A percentile compares a stretch with the other conserved stretches of the same genome.
These are phyloP conservation scores for Cryptococcus neoformans DNA, from an alignment of 1,284 basidiomycete genomes.

Conservation along the genomic window DNA sequence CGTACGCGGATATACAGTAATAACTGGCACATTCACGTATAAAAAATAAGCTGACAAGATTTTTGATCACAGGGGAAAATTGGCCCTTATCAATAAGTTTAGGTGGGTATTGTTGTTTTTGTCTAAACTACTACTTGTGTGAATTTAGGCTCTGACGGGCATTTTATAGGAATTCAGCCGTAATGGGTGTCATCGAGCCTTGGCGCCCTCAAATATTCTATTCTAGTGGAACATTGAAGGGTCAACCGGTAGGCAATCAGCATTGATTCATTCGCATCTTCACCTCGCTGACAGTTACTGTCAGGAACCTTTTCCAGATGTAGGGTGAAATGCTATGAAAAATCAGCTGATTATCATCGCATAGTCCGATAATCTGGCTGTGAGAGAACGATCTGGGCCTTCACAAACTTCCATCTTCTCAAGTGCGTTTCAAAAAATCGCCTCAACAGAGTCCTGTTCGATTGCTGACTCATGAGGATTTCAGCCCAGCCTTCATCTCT, in stretches of 20 bases:
- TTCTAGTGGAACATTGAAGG: conserved; percentile 34
- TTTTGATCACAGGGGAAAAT: conserved; percentile 35
- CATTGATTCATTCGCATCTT: too few relatives aligned
- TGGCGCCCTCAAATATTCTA: conserved; percentile 49
- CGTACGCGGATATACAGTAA: conserved; percentile 49
- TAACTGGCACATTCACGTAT: not conserved
- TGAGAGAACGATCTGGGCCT: conserved; percentile 9
- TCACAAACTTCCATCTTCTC: not conserved
- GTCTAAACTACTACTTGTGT: not conserved
- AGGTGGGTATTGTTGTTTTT: conserved; percentile 20
- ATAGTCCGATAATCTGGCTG: conserved; percentile 13
- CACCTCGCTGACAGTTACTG: too few relatives aligned
- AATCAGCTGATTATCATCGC: too few relatives aligned
- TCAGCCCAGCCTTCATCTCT: not conserved
- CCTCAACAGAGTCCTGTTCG: not conserved
- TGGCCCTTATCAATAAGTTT: conserved; percentile 47
- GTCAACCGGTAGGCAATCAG: conserved; percentile 15
- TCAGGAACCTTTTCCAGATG: conserved; percentile 29
- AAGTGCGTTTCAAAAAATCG: not conserved
- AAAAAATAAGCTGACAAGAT: not conserved
- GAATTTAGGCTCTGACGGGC: not conserved
- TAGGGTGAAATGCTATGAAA: too few relatives aligned
- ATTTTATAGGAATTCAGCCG: conserved; percentile 40
- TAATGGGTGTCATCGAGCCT: conserved; percentile 42
- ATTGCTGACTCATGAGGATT: not conserved